Conservation (phyloP, 805 yeast species). For the Candida boleticola region DNA sequence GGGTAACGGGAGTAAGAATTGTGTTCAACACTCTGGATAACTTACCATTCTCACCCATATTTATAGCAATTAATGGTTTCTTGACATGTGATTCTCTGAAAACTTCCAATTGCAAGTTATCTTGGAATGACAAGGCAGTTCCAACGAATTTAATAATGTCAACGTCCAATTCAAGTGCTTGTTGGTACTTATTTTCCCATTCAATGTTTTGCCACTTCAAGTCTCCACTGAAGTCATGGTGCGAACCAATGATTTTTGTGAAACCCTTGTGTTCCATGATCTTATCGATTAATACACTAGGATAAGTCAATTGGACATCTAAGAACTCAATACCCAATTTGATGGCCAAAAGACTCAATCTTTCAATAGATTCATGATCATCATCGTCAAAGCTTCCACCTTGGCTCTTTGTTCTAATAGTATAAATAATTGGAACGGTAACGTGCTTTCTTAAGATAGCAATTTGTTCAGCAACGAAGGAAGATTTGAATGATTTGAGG, state of each 20-base stretch:
- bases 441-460: slow-evolving; percentile 64
- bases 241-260: slow-evolving; percentile 78
- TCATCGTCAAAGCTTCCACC: slow-evolving; percentile 80
- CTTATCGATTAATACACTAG: slow-evolving; percentile 51
- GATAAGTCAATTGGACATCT: slow-evolving; percentile 74
- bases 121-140: slow-evolving; percentile 58
- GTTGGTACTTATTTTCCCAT: slow-evolving; percentile 72
- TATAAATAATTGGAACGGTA: slow-evolving; percentile 74
- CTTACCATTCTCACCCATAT: slow-evolving; percentile 75
- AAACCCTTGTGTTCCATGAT: slow-evolving; percentile 52
- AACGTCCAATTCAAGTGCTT: slow-evolving; percentile 61
- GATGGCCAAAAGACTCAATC: slow-evolving; percentile 59
- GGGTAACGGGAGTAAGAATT: slow-evolving; percentile 82
- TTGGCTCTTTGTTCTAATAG: slow-evolving; percentile 73
- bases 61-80: slow-evolving; percentile 77
- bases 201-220: slow-evolving; percentile 65
- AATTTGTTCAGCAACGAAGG: slow-evolving; percentile 71
- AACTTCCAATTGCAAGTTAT: slow-evolving; percentile 67
- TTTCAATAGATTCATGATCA: slow-evolving; percentile 44
- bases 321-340: slow-evolving; percentile 77
- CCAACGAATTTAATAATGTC: slow-evolving; percentile 87
- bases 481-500: slow-evolving; percentile 47
- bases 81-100: slow-evolving; percentile 58
- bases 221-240: slow-evolving; percentile 67
- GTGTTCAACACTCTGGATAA: slow-evolving; percentile 76